Evolutionary conservation across 257 asterid genomes (phyloP), one percentile per base, ranked within the genome.

Genomic region (Nicotiana tomentosiformis): DNA sequence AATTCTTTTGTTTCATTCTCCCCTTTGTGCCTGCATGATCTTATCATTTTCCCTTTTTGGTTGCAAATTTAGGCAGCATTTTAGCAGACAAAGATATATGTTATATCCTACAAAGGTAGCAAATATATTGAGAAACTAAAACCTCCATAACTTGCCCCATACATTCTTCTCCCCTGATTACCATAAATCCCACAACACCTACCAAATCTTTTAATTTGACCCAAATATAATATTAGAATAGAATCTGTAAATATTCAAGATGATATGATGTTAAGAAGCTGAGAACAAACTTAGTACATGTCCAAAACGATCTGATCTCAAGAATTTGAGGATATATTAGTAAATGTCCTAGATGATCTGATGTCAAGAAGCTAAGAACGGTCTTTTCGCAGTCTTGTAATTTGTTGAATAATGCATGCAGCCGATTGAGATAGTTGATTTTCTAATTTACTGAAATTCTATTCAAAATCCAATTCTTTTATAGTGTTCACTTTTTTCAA

Each of bases 61-160:
- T 85, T 85, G 37, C 70, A 79, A 68, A 72, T 66, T 84, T 81
- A 69, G 82, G 82, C 85, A 84, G 81, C 87, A 83, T 56, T 55
- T 70, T 26, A 68, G 76, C 84, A 87, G 86, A 79, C 84, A 18
- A 53, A 53, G 53, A 51, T 76, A 76, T 76, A 51, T 51, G 61
- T 76, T 76, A 26, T 51, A 55, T 43, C 12, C 23, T 61, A 66
- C 77, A 83, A 23, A 55, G 74, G 84, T 80, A 84, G 53, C 88
- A 82, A 72, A 55, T 26, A 37, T 68, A 15, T 77, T 77, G 83
- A 81, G 81, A 53, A 33, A 69, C 81, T 68, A 77, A 82, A 77
- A 62, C 66, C 88, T 78, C 87, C 88, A 87, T 87, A 68, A 46
- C 88, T 83, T 76, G 82, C 72, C 87, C 88, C 90, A 87, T 85